Conservation (phyloP, 345 rosid genomes). For the Boechera divaricarpa region DNA sequence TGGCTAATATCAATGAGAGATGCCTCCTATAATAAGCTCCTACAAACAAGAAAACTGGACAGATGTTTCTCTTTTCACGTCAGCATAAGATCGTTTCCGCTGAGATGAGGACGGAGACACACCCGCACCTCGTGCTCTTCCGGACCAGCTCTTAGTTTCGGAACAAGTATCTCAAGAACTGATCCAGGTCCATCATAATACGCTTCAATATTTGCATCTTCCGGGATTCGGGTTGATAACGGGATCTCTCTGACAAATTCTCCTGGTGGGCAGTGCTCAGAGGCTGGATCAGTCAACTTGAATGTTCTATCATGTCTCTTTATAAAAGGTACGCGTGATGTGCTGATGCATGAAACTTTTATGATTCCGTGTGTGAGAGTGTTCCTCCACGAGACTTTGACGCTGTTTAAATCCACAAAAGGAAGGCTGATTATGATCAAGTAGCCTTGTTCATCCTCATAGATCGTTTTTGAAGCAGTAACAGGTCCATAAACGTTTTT, state of each 20-base stretch:
- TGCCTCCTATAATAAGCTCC: constrained; percentile 34
- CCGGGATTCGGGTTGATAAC: constrained; percentile 84
- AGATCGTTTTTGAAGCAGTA: constrained; percentile 92
- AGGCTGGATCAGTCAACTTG: constrained; percentile 85
- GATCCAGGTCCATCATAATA: constrained; percentile 89
- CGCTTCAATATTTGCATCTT: constrained; percentile 94
- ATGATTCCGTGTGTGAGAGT: constrained; percentile 78
- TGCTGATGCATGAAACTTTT: constrained; percentile 86
- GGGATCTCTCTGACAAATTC: constrained; percentile 93
- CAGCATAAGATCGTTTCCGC: constrained; percentile 75
- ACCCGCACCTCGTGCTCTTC: constrained; percentile 99
- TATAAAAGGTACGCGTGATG: constrained; percentile 74
- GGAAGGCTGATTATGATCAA: constrained; percentile 89
- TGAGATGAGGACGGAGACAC: constrained; percentile 83
- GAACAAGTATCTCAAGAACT: constrained; percentile 92
- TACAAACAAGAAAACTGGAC: constrained; percentile 31
- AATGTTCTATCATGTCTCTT: constrained; percentile 89
- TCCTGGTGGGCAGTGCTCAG: constrained; percentile 99
- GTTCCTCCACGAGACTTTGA: constrained; percentile 97
- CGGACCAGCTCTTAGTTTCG: constrained; percentile 77
- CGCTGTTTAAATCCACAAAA: constrained; percentile 88
- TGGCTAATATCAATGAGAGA: constrained; percentile 35
- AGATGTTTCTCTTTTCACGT: constrained; percentile 51
- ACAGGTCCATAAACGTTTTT: constrained; percentile 84
- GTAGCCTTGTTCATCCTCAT: constrained; percentile 82